Evolutionary conservation across 1,284 basidiomycete genomes (phyloP).

Genomic region (Cryptococcus jaspeensis): DNA sequence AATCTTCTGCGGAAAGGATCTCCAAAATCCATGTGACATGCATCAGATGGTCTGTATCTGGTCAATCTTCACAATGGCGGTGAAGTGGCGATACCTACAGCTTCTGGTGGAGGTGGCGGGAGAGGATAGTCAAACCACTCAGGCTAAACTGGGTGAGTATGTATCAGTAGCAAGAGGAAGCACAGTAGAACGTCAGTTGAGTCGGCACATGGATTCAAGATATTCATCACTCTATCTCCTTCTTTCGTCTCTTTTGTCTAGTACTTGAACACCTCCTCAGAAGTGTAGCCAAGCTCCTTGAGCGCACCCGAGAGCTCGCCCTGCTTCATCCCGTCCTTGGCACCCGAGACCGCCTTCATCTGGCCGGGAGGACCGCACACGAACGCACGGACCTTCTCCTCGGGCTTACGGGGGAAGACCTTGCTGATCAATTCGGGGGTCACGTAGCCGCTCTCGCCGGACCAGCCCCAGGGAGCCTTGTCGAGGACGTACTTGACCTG

Average conservation of each 20-base stretch:
- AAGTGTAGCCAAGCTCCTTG: slow-evolving; percentile 80
- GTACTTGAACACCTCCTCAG: slow-evolving; percentile 61
- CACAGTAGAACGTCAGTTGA: too few species aligned
- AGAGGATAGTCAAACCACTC: too few species aligned
- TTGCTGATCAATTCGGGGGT: slow-evolving; percentile 68
- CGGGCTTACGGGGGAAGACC: slow-evolving; percentile 64
- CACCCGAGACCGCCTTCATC: slow-evolving; percentile 67
- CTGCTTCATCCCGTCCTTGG: slow-evolving; percentile 67
- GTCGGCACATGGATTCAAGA: not conserved
- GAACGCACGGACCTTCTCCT: slow-evolving; percentile 82
- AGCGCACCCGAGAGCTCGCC: slow-evolving; percentile 78
- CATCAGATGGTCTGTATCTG: too few species aligned
- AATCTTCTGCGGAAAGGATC: too few species aligned
- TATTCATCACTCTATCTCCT: not conserved
- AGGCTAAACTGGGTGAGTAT: too few species aligned
- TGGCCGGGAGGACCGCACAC: slow-evolving; percentile 91
- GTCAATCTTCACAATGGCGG: too few species aligned
- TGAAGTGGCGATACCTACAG: too few species aligned
- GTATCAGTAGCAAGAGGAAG: too few species aligned
- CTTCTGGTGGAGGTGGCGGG: too few species aligned
- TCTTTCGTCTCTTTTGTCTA: slow-evolving; percentile 20
- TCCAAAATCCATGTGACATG: too few species aligned
- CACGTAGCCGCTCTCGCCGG: slow-evolving; percentile 71
- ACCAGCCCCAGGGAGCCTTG: slow-evolving; percentile 70
- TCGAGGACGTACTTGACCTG: slow-evolving; percentile 85